Base-by-base conservation (phyloP, 495 filamentous ascomycete species). In the Clohesyomyces aquaticus region DNA sequence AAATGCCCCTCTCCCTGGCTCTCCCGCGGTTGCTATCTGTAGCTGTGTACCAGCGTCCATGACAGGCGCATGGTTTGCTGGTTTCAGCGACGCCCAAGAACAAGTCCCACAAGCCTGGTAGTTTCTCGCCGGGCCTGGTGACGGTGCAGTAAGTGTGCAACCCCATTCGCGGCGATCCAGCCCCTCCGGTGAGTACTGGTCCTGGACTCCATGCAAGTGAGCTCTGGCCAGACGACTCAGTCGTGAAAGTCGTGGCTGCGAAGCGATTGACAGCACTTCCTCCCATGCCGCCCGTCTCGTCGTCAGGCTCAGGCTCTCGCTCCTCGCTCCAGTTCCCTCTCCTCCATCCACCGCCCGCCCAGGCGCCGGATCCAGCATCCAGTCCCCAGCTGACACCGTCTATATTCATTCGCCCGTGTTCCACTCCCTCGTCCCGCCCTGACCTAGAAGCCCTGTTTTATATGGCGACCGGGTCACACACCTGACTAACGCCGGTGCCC, bases 391-490 rank as follows among this genome's bases (percentile, higher is more conserved):
- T 38, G 32, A 38, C 32, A 14, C 32, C 14, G 6, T 38, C 6
- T 38, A 38, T 14, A 38, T 14, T 38, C n/a, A n/a, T n/a, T n/a
- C n/a, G 32, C 6, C 32, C 32, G 32, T 38, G 32, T 38, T 38
- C 32, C 32, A n/a, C n/a, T 38, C 32, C 6, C 32, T 38, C 32
- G 32, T 14, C 14, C 32, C 32, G 6, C 32, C 14, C 32, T 14
- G 32, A 6, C 32, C 32, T 29, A 29, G 25, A 26, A 52, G 49
- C 49, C 49, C 27, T 26, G 49, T 52, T 52, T 52, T 52, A 52
- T 52, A 52, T 52, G 49, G 29, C 43, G 46, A 18, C 46, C 4
- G 26, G 11, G 21, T 27, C 50, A 35, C 50, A 22, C 43, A 47
- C 43, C 14, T 22, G 43, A n/a, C 14, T 26, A 18, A 8, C 26